Conservation (phyloP, 331 rosid genomes). For the Phaseolus coccineus region DNA sequence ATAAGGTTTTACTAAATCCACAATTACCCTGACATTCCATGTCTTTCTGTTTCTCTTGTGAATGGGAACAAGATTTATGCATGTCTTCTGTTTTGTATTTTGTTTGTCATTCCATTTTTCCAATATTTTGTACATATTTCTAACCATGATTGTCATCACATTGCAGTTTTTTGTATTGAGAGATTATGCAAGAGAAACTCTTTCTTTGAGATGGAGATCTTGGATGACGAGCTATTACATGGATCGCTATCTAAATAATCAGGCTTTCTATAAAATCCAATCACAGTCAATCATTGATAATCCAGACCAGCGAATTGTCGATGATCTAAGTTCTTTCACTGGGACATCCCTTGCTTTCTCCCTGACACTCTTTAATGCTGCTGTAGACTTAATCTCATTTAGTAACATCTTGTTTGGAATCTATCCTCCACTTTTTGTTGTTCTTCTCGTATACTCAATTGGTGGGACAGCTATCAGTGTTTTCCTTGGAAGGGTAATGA, state of each 20-base stretch:
- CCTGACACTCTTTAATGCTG: conserved; percentile 77
- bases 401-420: conserved; percentile 91
- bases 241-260: conserved; percentile 86
- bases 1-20: neutral
- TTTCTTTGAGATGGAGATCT: conserved; percentile 96
- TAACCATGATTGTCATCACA: conserved; percentile 27
- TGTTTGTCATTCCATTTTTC: conserved; percentile 26
- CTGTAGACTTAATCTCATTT: conserved; percentile 86
- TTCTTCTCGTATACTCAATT: conserved; percentile 83
- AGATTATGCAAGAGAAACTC: conserved; percentile 88
- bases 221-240: conserved; percentile 96
- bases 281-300: conserved; percentile 91
- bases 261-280: conserved; percentile 88
- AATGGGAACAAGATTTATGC: conserved; percentile 2
- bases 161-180: conserved; percentile 87
- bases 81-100: neutral
- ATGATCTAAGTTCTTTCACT: conserved; percentile 89
- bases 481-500: conserved; percentile 83
- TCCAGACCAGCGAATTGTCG: conserved; percentile 96
- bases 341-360: conserved; percentile 84
- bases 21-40: neutral
- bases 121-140: conserved; percentile 37
- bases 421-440: conserved; percentile 89
- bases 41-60: conserved; percentile 6
- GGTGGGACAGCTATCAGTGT: conserved; percentile 91